A percentile compares a stretch with the other conserved stretches of the same genome.
These are phyloP conservation scores for Simplicillium aogashimaense DNA, from an alignment of 2,329 filamentous ascomycete species.

Conservation along the genomic window DNA sequence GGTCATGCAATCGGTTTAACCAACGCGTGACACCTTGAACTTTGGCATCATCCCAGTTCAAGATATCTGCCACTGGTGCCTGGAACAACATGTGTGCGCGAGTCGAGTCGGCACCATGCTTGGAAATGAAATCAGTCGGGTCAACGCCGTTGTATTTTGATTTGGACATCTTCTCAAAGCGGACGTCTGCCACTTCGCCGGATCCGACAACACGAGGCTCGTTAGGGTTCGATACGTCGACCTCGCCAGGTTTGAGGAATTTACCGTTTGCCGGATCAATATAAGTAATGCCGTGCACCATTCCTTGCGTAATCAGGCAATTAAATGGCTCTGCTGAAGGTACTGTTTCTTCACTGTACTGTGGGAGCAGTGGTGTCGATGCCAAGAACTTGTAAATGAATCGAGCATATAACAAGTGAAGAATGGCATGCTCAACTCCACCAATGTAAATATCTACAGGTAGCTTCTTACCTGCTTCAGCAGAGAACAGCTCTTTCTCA, in stretches of 20 bases:
- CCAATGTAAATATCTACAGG: slow-evolving; percentile 86
- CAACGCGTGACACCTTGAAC: slow-evolving; percentile 75
- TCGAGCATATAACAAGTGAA: slow-evolving; percentile 79
- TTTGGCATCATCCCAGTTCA: slow-evolving; percentile 81
- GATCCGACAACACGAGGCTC: slow-evolving; percentile 54
- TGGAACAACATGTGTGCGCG: slow-evolving; percentile 84
- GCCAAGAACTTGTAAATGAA: slow-evolving; percentile 86
- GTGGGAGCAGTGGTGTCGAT: slow-evolving; percentile 37
- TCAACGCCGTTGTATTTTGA: slow-evolving; percentile 90
- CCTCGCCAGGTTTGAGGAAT: slow-evolving; percentile 67
- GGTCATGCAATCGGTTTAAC: slow-evolving; percentile 58
- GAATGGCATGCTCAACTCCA: slow-evolving; percentile 81
- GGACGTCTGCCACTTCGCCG: slow-evolving; percentile 47
- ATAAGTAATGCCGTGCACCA: slow-evolving; percentile 85
- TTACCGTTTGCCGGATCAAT: slow-evolving; percentile 63
- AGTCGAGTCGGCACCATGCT: slow-evolving; percentile 74
- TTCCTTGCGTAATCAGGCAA: slow-evolving; percentile 77
- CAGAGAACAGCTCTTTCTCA: slow-evolving; percentile 46
- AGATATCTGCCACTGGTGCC: slow-evolving; percentile 70
- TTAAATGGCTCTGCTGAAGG: slow-evolving; percentile 64
- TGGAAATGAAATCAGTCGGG: slow-evolving; percentile 59
- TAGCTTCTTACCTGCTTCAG: slow-evolving; percentile 47
- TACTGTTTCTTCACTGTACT: slow-evolving; percentile 19
- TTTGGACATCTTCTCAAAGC: slow-evolving; percentile 91
- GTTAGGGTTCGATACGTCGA: slow-evolving; percentile 49